A percentile compares a stretch with the other conserved stretches of the same genome.
Conservation (phyloP, 2,329 filamentous ascomycete genomes). For the Emergomyces pasteurianus region DNA sequence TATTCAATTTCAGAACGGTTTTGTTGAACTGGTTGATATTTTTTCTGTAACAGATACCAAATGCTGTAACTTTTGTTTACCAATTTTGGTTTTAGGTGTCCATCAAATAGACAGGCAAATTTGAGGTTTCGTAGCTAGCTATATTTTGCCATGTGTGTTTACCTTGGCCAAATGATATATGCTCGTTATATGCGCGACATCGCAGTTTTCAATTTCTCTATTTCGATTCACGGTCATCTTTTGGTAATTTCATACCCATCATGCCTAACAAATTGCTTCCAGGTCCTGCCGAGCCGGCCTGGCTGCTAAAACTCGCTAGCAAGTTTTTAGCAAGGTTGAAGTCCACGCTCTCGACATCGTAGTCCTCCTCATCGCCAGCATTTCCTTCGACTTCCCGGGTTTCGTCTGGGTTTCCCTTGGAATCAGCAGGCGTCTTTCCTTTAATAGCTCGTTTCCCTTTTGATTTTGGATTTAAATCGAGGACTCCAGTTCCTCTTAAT, state of each 20-base stretch:
- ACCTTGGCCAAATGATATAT: background rate
- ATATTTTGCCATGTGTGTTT: background rate
- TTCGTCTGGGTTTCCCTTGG: slow-evolving; percentile 1
- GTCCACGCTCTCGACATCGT: slow-evolving; percentile 58
- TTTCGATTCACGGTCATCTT: slow-evolving; percentile 47
- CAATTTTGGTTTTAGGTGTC: background rate
- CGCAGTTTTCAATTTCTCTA: background rate
- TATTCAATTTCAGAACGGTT: background rate
- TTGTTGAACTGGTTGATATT: background rate
- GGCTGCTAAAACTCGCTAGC: slow-evolving; percentile 83
- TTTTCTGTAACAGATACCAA: background rate
- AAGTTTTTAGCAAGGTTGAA: slow-evolving; percentile 83
- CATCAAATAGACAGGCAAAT: background rate
- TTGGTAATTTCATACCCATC: slow-evolving; percentile 71
- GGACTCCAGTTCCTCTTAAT: slow-evolving; percentile 33
- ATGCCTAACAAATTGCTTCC: slow-evolving; percentile 76
- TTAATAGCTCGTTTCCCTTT: slow-evolving; percentile 15
- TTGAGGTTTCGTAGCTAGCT: background rate
- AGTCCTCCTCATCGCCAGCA: slow-evolving; percentile 14
- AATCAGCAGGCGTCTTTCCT: slow-evolving; percentile 17
- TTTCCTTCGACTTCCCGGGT: slow-evolving; percentile 15
- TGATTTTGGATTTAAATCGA: slow-evolving; percentile 25
- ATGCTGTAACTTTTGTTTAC: background rate
- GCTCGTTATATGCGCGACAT: background rate
- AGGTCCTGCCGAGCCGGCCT: slow-evolving; percentile 74